Percentiles rank a stretch among this genome's conserved stretches.
These are phyloP conservation scores for Yamadazyma tumulicola DNA, from an alignment of 805 yeast species.

Conservation along the genomic window DNA sequence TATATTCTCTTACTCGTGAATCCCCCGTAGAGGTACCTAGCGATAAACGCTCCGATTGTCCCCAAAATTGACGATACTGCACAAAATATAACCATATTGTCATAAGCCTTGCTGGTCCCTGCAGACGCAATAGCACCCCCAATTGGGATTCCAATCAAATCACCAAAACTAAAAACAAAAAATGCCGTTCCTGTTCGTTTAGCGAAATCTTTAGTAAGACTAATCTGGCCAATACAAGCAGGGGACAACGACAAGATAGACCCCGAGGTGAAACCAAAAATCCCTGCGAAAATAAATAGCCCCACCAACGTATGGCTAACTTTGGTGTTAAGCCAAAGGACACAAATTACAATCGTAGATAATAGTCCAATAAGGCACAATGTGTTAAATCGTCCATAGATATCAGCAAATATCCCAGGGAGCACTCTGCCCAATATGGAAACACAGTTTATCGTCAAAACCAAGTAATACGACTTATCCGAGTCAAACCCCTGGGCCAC, in stretches of 20 bases:
- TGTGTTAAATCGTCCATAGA: slow-evolving; percentile 22
- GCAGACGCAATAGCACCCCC: slow-evolving; percentile 23
- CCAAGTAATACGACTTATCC: slow-evolving; percentile 17
- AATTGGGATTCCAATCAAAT: slow-evolving; percentile 26
- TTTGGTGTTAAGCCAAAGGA: slow-evolving; percentile 23
- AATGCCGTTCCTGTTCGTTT: slow-evolving; percentile 25
- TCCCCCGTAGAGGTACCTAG: slow-evolving; percentile 23
- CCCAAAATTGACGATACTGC: slow-evolving; percentile 19
- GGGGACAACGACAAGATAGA: slow-evolving; percentile 23
- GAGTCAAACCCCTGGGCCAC: slow-evolving; percentile 20
- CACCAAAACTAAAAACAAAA: slow-evolving; percentile 24
- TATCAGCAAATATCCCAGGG: slow-evolving; percentile 24
- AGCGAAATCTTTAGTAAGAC: slow-evolving; percentile 24
- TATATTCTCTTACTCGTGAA: slow-evolving; percentile 9
- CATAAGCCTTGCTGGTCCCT: slow-evolving; percentile 9
- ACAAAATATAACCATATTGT: slow-evolving; percentile 23
- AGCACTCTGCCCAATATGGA: slow-evolving; percentile 26
- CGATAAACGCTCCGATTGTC: slow-evolving; percentile 16
- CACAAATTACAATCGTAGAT: slow-evolving; percentile 17
- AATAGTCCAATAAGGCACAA: slow-evolving; percentile 16
- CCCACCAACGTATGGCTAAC: slow-evolving; percentile 22
- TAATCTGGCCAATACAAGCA: slow-evolving; percentile 24
- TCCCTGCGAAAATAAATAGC: slow-evolving; percentile 21
- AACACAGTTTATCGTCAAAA: slow-evolving; percentile 22
- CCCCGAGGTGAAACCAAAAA: slow-evolving; percentile 28